Base-by-base conservation (phyloP, 257 asterid species). In the Thymus quinquecostatus region DNA sequence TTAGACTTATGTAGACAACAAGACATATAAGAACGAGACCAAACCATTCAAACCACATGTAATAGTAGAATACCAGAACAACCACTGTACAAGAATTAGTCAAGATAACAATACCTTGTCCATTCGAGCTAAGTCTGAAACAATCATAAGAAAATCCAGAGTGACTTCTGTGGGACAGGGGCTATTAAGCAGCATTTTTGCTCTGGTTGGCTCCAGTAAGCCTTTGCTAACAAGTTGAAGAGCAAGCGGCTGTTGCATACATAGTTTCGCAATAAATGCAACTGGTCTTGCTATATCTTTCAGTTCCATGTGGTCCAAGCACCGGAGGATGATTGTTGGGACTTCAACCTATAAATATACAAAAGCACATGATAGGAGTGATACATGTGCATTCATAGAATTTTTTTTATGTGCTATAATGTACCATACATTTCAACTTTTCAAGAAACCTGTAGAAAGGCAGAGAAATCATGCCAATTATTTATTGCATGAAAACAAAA, bases 111-210 rank as follows among this genome's bases (percentile, higher is more conserved):
- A 75, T 80, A 95, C 99, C 98, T 95, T 89, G 81, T 92, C 95
- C 99, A 92, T 92, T 73, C 98, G 96, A 78, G 99, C 99, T 64
- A 95, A 75, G 80, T 95, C 99, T 76, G 99, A 95, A 77, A 92
- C 75, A 80, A 95, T 87, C 98, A 92, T 95, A 40, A 95, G 97
- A 88, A 89, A 86, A 70, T 95, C 99, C 74, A 92, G 74, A 56
- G 86, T 85, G 69, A 82, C 96, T 80, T 92, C 99, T 78, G 85
- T 82, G 0, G 98, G 94, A 77, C 92, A 89, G 29, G 95, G 80
- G 78, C 81, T 81, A 66, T 71, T 83, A 64, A 94, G 93, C 82
- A 91, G 73, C 78, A 78, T 81, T 75, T 79, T 89, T 83, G 82
- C 87, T 83, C 95, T 88, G 65, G 85, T 79, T 74, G 92, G 89